These are phyloP conservation scores for Paracorniculantispora psalliotae DNA, from an alignment of 2,329 filamentous ascomycete genomes.

Conservation along the genomic window DNA sequence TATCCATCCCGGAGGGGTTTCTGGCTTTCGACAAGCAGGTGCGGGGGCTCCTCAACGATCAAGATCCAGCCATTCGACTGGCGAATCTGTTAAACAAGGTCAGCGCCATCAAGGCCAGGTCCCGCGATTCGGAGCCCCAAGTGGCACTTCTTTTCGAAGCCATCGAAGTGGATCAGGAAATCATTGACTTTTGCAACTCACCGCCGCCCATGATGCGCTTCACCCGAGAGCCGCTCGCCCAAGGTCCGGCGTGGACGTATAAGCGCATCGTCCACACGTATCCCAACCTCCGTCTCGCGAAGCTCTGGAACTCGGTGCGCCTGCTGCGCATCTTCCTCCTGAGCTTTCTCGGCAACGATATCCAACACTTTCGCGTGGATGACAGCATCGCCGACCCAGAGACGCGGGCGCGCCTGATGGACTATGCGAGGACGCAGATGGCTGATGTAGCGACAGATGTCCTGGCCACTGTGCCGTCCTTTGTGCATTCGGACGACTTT, in stretches of 20 bases:
- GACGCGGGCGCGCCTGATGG: not conserved
- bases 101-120: slow-evolving; percentile 17
- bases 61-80: slow-evolving; percentile 12
- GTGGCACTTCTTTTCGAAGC: slow-evolving; percentile 17
- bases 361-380: slow-evolving; percentile 4
- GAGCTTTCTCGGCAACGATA: slow-evolving; percentile 11
- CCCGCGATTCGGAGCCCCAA: not conserved
- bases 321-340: slow-evolving; percentile 23
- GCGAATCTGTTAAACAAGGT: slow-evolving; percentile 13
- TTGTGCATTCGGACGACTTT: slow-evolving; percentile 11
- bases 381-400: slow-evolving; percentile 4
- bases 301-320: slow-evolving; percentile 23
- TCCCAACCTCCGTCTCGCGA: slow-evolving; percentile 17
- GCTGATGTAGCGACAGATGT: slow-evolving; percentile 17
- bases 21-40: slow-evolving; percentile 16
- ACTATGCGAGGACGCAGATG: slow-evolving; percentile 16
- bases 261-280: slow-evolving; percentile 18
- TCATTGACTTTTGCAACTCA: slow-evolving; percentile 6
- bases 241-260: slow-evolving; percentile 16
- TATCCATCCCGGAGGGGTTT: slow-evolving; percentile 19
- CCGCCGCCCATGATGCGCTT: not conserved
- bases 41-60: slow-evolving; percentile 12
- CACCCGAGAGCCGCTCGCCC: not conserved
- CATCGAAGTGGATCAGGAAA: slow-evolving; percentile 17
- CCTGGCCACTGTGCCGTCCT: slow-evolving; percentile 20